Evolutionary conservation across 2,329 filamentous ascomycete species (phyloP).

Genomic region (Ceratocystis harringtonii): DNA sequence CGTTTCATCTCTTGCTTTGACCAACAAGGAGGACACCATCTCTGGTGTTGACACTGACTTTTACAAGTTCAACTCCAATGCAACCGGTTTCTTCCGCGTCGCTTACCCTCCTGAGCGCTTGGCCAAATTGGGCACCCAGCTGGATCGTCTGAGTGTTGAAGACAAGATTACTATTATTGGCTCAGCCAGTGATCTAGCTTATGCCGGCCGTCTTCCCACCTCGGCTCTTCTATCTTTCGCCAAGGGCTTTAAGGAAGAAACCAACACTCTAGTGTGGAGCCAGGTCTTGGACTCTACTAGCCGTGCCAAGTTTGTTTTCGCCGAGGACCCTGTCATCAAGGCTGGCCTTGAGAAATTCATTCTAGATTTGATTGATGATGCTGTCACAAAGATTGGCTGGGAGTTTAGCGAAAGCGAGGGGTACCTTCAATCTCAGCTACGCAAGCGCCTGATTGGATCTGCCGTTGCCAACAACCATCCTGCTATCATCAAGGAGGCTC

Average conservation of each 20-base stretch:
- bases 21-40: slow-evolving; percentile 61
- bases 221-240: slow-evolving; percentile 69
- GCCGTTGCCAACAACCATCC: slow-evolving; percentile 67
- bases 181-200: slow-evolving; percentile 76
- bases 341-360: slow-evolving; percentile 64
- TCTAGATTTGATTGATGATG: slow-evolving; percentile 58
- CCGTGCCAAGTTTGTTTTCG: slow-evolving; percentile 72
- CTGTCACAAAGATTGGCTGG: slow-evolving; percentile 72
- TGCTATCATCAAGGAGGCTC: slow-evolving; percentile 56
- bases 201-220: slow-evolving; percentile 73
- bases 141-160: slow-evolving; percentile 60
- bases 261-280: slow-evolving; percentile 76
- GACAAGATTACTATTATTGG: slow-evolving; percentile 90
- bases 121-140: slow-evolving; percentile 61
- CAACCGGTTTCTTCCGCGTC: slow-evolving; percentile 79
- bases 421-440: slow-evolving; percentile 67
- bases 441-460: slow-evolving; percentile 61
- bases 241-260: slow-evolving; percentile 68
- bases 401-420: slow-evolving; percentile 64
- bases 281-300: slow-evolving; percentile 65
- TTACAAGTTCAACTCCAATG: slow-evolving; percentile 86
- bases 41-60: slow-evolving; percentile 61
- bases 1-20: slow-evolving; percentile 52
- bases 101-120: slow-evolving; percentile 82
- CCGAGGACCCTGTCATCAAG: slow-evolving; percentile 56